These are phyloP conservation scores for Paraphoma chrysanthemicola DNA, from an alignment of 2,329 filamentous ascomycete species.

Conservation along the genomic window DNA sequence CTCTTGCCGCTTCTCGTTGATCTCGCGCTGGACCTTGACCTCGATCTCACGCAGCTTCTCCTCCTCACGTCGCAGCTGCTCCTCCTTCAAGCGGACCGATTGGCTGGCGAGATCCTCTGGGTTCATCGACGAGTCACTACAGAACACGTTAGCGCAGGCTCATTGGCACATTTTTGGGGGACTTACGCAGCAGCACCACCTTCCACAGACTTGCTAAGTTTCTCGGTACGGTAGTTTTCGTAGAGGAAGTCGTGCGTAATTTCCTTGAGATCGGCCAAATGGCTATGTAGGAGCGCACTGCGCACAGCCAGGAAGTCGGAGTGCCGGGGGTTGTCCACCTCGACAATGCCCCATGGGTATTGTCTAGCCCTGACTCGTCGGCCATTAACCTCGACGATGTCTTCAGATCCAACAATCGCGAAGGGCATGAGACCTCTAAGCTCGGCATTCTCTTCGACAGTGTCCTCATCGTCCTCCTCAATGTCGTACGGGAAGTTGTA, in stretches of 20 bases:
- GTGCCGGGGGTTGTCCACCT: conserved; percentile 98
- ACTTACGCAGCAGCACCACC: conserved; percentile 87
- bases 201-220: conserved; percentile 99
- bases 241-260: conserved; percentile 99
- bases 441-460: conserved; percentile 98
- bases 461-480: conserved; percentile 99
- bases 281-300: conserved; percentile 94
- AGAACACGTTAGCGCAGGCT: conserved; percentile 28
- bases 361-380: conserved; percentile 92
- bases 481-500: conserved; percentile 99
- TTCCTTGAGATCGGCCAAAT: conserved; percentile 97
- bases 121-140: conserved; percentile 86
- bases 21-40: conserved; percentile 98
- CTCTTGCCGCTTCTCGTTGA: conserved; percentile 99
- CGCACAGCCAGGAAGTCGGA: conserved; percentile 98
- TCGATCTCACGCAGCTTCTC: conserved; percentile 99
- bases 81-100: conserved; percentile 98
- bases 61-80: conserved; percentile 97
- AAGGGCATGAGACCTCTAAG: conserved; percentile 98
- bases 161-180: too few relatives aligned
- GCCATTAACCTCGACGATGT: conserved; percentile 91
- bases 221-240: conserved; percentile 99
- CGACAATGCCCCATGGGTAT: conserved; percentile 98
- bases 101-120: conserved; percentile 96
- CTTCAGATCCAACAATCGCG: conserved; percentile 97